Conservation (phyloP, 1,284 basidiomycete species). For the Leucoagaricus sp. region DNA sequence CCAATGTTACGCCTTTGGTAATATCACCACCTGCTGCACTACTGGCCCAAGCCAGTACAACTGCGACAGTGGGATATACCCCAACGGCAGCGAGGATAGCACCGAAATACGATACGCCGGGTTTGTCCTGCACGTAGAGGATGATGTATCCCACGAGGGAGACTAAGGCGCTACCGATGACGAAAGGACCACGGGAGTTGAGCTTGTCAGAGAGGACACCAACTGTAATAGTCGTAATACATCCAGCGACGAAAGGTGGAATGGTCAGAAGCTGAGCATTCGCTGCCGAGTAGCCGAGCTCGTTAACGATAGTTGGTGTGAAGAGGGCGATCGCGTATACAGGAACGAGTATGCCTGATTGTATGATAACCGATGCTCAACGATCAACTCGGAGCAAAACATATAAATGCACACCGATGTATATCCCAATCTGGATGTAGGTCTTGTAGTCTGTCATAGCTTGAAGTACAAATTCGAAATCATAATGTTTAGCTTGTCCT, state of each 20-base stretch:
- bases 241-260: conserved; percentile 49
- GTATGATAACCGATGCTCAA: too few relatives aligned
- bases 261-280: conserved; percentile 60
- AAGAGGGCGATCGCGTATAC: conserved; percentile 63
- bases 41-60: conserved; percentile 55
- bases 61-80: conserved; percentile 54
- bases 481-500: conserved; percentile 34
- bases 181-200: conserved; percentile 44
- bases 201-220: conserved; percentile 45
- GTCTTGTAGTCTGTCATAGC: conserved; percentile 37
- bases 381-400: not conserved
- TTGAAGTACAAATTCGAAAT: conserved; percentile 38
- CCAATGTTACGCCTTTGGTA: conserved; percentile 45
- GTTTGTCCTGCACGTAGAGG: conserved; percentile 36
- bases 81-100: conserved; percentile 56
- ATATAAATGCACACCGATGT: conserved; percentile 37
- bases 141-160: conserved; percentile 49
- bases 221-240: conserved; percentile 40
- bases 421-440: conserved; percentile 45
- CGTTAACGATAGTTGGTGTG: conserved; percentile 54
- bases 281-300: conserved; percentile 54
- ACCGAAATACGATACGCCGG: conserved; percentile 49
- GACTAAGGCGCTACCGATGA: conserved; percentile 38
- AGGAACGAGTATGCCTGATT: conserved; percentile 47
- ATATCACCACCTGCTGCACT: conserved; percentile 57